These are phyloP conservation scores for Cryptococcus amylolentus DNA, from an alignment of 1,284 basidiomycete genomes.

Conservation along the genomic window DNA sequence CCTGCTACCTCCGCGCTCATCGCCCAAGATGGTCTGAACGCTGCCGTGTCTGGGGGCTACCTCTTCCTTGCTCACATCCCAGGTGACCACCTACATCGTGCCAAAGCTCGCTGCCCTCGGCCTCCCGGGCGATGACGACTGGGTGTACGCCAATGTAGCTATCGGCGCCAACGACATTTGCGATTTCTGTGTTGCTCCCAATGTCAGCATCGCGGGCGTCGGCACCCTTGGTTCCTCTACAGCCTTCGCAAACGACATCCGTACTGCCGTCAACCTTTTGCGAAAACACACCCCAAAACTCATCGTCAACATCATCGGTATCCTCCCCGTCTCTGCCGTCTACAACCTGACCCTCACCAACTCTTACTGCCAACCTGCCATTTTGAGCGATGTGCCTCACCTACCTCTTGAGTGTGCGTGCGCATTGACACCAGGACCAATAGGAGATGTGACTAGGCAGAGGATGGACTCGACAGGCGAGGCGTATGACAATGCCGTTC, in stretches of 20 bases:
- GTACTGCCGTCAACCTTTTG: slow-evolving; percentile 38
- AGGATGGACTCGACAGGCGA: slow-evolving; percentile 46
- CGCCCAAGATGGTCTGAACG: slow-evolving; percentile 40
- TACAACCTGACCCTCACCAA: slow-evolving; percentile 41
- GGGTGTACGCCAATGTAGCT: slow-evolving; percentile 48
- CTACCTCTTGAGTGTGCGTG: slow-evolving; percentile 45
- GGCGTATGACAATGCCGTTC: slow-evolving; percentile 43
- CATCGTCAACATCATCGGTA: slow-evolving; percentile 33
- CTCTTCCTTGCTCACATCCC: too few relatives aligned
- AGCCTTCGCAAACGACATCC: slow-evolving; percentile 41
- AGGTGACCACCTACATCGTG: too few relatives aligned
- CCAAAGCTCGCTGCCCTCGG: too few relatives aligned
- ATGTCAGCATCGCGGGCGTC: slow-evolving; percentile 4
- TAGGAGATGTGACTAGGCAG: slow-evolving; percentile 40
- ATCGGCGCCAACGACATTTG: slow-evolving; percentile 49
- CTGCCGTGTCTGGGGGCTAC: slow-evolving; percentile 39
- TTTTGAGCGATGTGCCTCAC: slow-evolving; percentile 25
- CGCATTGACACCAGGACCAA: slow-evolving; percentile 39
- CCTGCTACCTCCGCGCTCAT: slow-evolving; percentile 5
- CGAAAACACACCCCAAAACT: slow-evolving; percentile 6
- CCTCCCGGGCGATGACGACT: slow-evolving; percentile 24
- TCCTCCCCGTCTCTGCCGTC: slow-evolving; percentile 45
- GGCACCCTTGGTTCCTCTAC: slow-evolving; percentile 32
- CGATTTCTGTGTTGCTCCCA: too few relatives aligned
- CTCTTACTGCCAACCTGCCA: slow-evolving; percentile 38